These are phyloP conservation scores for Populus hybrid DNA, from an alignment of 441 rosid genomes.

Conservation along the genomic window DNA sequence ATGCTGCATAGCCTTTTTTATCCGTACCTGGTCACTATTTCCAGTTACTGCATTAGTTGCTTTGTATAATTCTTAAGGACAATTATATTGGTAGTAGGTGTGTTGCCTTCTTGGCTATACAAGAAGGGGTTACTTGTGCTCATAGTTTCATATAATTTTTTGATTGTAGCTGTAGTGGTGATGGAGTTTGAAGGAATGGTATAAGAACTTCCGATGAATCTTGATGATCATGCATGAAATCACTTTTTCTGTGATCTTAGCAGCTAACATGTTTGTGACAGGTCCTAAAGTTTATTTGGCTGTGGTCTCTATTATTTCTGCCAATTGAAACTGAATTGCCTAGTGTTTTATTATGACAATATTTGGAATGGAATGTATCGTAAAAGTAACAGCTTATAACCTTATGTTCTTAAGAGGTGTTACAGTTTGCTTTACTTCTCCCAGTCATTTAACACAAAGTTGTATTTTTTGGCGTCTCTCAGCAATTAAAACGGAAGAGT, in stretches of 20 bases:
- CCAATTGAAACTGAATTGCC: neutral
- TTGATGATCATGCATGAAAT: neutral
- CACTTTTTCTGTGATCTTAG: neutral
- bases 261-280: neutral
- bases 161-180: neutral
- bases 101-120: neutral
- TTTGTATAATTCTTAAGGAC: neutral
- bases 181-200: neutral
- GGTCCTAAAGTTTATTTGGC: neutral
- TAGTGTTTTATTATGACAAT: neutral
- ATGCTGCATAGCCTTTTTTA: neutral
- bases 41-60: neutral
- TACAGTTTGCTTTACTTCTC: neutral
- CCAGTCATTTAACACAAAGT: constrained; percentile 12
- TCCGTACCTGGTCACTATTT: neutral
- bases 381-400: neutral
- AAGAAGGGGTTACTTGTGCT: neutral
- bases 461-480: constrained; percentile 14
- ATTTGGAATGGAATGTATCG: neutral
- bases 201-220: neutral
- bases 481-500: constrained; percentile 61
- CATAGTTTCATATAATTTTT: neutral
- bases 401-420: neutral
- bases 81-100: neutral
- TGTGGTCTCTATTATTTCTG: neutral